phyloP scores from a whole-genome alignment of 352 stramenopile species.

The Stramenopiles sp. region DNA sequence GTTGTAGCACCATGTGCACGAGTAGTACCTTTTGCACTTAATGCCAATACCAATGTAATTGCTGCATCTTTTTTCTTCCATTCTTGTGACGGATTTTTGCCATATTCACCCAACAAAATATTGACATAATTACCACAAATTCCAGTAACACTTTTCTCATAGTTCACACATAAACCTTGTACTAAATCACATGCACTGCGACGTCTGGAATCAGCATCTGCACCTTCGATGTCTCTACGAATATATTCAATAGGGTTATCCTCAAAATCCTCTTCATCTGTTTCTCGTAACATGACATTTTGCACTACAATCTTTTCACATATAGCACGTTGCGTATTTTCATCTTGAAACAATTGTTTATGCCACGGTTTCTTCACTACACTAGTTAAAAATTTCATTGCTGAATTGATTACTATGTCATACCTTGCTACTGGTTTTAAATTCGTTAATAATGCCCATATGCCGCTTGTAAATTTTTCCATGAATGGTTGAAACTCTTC shows the following conservation, averaged over 20 bases:
- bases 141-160: constrained; percentile 70
- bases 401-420: constrained; percentile 79
- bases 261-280: constrained; percentile 89
- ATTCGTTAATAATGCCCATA: constrained; percentile 46
- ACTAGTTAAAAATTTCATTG: constrained; percentile 87
- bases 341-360: constrained; percentile 50
- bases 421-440: constrained; percentile 65
- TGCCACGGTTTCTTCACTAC: constrained; percentile 86
- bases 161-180: constrained; percentile 74
- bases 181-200: constrained; percentile 83
- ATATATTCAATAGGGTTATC: constrained; percentile 96
- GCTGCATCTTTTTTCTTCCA: constrained; percentile 25
- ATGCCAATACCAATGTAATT: constrained; percentile 73
- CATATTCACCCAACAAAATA: constrained; percentile 17
- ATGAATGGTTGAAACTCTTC: constrained; percentile 92
- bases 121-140: constrained; percentile 31
- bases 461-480: constrained; percentile 66
- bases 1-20: constrained; percentile 71
- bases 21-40: constrained; percentile 79
- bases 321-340: constrained; percentile 50
- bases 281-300: constrained; percentile 84
- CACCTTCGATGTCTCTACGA: constrained; percentile 88
- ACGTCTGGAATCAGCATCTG: constrained; percentile 81
- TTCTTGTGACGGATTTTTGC: constrained; percentile 3
- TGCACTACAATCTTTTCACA: constrained; percentile 87